Base-by-base conservation (phyloP, 2,329 filamentous ascomycete species). In the Fusarium heterosporum region DNA sequence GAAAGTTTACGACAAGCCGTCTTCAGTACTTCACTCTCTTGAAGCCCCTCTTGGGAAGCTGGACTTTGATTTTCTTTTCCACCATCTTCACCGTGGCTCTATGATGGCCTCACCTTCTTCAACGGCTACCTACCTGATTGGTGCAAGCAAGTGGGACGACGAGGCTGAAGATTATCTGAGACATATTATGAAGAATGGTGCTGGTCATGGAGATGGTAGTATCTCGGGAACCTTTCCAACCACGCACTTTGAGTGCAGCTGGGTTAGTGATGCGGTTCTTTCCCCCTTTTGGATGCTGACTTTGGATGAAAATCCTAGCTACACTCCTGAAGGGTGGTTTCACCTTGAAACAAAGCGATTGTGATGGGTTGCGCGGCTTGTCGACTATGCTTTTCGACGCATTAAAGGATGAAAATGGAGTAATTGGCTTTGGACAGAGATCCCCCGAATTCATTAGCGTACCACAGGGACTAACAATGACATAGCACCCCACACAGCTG, bases 381-480 rank as follows among this genome's bases (percentile, higher is more conserved):
- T 22, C 25, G 14, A 1, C 6, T 1, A 57, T 52, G 9, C 26
- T 57, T 0, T 1, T 0, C 4, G 1, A 32, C 0, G 54, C 47
- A 0, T 19, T 57, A 1, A 7, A 13, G 32, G 5, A 32, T 4
- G 54, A 57, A 12, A 26, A 32, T 0, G 47, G 47, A 2, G 42
- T 57, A 4, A 45, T 57, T 28, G 54, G 54, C 5, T 57, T 57
- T 32, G 54, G 54, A 51, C 0, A 39, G 54, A 13, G 13, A 2
- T 1, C 1, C 6, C 8, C 1, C 7, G 5, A 17, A 9, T 13
- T 0, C 4, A 1, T n/a, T n/a, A n/a, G n/a, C n/a, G n/a, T 3
- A 14, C 3, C 1, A 16, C 1, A 2, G 7, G 26, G 6, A 29
- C 19, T 50, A 2, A 56, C 1, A 6, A 4, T n/a, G 0, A 2